Evolutionary conservation across 2,329 filamentous ascomycete species (phyloP), one percentile per base, ranked within the genome.

Genomic region (Thielaviopsis populi): DNA sequence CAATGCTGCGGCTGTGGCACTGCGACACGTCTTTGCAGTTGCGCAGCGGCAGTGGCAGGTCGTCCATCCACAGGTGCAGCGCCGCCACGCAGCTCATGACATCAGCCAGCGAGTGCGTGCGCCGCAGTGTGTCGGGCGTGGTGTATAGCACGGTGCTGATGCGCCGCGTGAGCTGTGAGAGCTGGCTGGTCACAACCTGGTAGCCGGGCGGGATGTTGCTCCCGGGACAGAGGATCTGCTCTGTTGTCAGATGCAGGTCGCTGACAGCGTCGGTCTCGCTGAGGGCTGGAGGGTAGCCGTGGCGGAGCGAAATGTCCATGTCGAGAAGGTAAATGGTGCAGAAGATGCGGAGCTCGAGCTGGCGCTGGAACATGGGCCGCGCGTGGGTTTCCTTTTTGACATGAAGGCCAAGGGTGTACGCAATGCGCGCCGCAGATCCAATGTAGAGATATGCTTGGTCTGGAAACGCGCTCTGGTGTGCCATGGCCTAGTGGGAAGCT

Each of bases 361-460:
- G 70, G 7, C 67, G 66, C 46, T 70, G 69, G 3, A 70, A 64
- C 40, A 69, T 70, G 33, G 67, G 67, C 33, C 66, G 67, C 11
- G 68, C 63, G 30, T 68, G 67, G 3, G 67, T 67, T 27, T 68
- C 64, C 2, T 67, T 67, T n/a, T 68, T 66, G 11, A 70, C 65
- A 46, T 70, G 69, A 15, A 71, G 65, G 3, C 69, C 69, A 2
- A 71, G 66, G 6, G 69, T 70, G 37, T 69, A 68, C 4, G 70
- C 68, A 8, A 70, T 70, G 2, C 69, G 67, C 1, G 69, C 67
- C 1, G 70, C 70, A 2, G 69, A 67, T 15, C 70, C 69, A 22
- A 70, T 66, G 41, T 70, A 70, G 17, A 70, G 66, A 54, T 70
- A 70, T 7, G 70, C 69, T 70, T 63, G 70, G 67, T 46, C 69